Evolutionary conservation across 2,329 filamentous ascomycete genomes (phyloP).

Genomic region (Fusarium sp.): DNA sequence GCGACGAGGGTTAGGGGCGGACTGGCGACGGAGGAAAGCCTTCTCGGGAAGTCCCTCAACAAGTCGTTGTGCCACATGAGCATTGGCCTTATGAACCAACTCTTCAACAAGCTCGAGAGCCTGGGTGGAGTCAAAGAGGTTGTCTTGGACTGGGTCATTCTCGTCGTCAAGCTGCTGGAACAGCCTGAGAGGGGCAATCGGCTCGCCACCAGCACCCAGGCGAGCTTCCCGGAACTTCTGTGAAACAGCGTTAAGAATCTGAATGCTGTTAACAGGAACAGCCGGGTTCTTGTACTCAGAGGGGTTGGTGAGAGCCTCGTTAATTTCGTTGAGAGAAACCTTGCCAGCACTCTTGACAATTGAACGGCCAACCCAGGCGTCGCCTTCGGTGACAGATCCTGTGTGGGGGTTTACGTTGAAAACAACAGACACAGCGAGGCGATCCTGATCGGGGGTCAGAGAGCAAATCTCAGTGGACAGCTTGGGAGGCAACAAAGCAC

Average conservation of each 20-base stretch:
- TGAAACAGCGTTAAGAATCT: constrained; percentile 82
- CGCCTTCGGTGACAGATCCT: constrained; percentile 81
- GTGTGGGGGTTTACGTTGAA: constrained; percentile 89
- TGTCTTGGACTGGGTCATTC: constrained; percentile 95
- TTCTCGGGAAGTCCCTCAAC: constrained; percentile 85
- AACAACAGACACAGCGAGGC: constrained; percentile 90
- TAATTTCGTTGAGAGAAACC: constrained; percentile 85
- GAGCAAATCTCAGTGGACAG: constrained; percentile 90
- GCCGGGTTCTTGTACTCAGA: constrained; percentile 71
- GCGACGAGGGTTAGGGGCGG: constrained; percentile 85
- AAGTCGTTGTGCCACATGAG: constrained; percentile 87
- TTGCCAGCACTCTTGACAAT: constrained; percentile 93
- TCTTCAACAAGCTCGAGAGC: constrained; percentile 96
- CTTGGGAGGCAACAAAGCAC: constrained; percentile 89
- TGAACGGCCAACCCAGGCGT: constrained; percentile 93
- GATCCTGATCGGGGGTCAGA: constrained; percentile 85
- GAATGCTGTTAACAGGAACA: constrained; percentile 79
- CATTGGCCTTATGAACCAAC: constrained; percentile 91
- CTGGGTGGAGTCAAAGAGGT: constrained; percentile 91
- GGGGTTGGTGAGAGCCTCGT: constrained; percentile 77
- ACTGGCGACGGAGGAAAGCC: constrained; percentile 89
- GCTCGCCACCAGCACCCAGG: constrained; percentile 80
- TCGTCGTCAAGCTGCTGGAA: constrained; percentile 96
- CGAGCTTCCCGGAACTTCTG: constrained; percentile 92
- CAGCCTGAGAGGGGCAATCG: constrained; percentile 86